phyloP scores from a whole-genome alignment of 352 stramenopile genomes.

The Paralagenidium karlingii region DNA sequence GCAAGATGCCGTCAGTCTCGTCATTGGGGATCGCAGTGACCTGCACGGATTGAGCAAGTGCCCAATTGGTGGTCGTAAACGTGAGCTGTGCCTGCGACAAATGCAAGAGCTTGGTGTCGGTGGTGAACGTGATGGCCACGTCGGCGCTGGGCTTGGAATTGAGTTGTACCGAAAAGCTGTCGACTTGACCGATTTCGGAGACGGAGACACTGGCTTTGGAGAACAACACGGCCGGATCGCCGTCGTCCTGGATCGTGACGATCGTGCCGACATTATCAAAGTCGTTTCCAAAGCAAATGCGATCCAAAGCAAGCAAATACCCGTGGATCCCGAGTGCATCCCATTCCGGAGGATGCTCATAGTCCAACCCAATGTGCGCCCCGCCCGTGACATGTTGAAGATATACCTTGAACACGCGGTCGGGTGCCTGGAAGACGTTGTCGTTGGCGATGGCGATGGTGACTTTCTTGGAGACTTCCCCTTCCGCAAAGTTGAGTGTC shows the following conservation, averaged over 20 bases:
- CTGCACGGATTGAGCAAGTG: conserved; percentile 13
- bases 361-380: conserved; percentile 45
- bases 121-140: conserved; percentile 16
- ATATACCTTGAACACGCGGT: conserved; percentile 48
- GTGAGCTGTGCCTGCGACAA: conserved; percentile 14
- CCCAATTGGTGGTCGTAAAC: conserved; percentile 34
- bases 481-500: conserved; percentile 32
- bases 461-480: conserved; percentile 24
- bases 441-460: conserved; percentile 43
- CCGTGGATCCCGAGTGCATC: no score
- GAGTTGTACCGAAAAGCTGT: conserved; percentile 31
- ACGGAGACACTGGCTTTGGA: conserved; percentile 46
- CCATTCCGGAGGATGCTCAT: conserved; percentile 46
- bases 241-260: conserved; percentile 54
- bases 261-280: conserved; percentile 56
- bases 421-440: conserved; percentile 42
- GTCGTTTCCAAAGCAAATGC: no score
- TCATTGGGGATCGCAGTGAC: conserved; percentile 22
- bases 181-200: conserved; percentile 50
- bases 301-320: no score
- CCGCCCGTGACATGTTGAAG: conserved; percentile 29
- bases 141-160: conserved; percentile 28
- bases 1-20: conserved; percentile 18
- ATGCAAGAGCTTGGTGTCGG: conserved; percentile 1
- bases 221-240: conserved; percentile 43